These are phyloP conservation scores for Mycena venus DNA, from an alignment of 768 basidiomycete species.

Conservation along the genomic window DNA sequence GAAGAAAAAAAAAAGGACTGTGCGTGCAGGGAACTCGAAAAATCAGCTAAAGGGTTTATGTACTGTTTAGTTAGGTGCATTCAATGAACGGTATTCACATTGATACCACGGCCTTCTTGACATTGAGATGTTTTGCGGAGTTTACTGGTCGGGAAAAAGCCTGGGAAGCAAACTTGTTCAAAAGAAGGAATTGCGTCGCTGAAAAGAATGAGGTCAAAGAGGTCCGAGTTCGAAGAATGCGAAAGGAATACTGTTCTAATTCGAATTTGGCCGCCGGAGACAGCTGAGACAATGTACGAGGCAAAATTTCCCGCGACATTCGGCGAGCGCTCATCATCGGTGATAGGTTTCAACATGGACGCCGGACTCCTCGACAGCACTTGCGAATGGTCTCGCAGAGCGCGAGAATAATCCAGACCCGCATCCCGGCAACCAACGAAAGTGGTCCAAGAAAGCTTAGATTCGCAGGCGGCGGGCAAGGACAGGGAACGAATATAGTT, in stretches of 20 bases:
- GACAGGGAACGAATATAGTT: not conserved
- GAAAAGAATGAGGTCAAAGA: not conserved
- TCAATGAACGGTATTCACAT: not conserved
- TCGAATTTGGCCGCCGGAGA: not conserved
- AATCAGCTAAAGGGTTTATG: no score
- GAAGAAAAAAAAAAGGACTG: no score
- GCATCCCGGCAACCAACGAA: no score
- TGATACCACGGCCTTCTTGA: slow-evolving; percentile 1
- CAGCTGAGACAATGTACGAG: no score
- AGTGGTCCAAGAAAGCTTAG: not conserved
- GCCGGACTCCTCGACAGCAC: not conserved
- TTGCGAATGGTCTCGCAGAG: not conserved
- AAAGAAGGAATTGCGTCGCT: not conserved
- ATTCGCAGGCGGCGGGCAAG: not conserved
- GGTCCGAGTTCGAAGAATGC: not conserved
- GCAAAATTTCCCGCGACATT: not conserved
- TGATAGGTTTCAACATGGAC: no score
- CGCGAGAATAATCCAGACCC: not conserved
- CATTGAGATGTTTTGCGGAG: slow-evolving; percentile 6
- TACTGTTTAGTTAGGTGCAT: no score
- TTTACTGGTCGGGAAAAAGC: not conserved
- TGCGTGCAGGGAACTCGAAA: no score
- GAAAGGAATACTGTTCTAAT: slow-evolving; percentile 1
- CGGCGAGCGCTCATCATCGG: no score
- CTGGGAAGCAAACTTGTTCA: not conserved